phyloP scores from a whole-genome alignment of 352 stramenopile genomes.

The Nothophytophthora sp. region DNA sequence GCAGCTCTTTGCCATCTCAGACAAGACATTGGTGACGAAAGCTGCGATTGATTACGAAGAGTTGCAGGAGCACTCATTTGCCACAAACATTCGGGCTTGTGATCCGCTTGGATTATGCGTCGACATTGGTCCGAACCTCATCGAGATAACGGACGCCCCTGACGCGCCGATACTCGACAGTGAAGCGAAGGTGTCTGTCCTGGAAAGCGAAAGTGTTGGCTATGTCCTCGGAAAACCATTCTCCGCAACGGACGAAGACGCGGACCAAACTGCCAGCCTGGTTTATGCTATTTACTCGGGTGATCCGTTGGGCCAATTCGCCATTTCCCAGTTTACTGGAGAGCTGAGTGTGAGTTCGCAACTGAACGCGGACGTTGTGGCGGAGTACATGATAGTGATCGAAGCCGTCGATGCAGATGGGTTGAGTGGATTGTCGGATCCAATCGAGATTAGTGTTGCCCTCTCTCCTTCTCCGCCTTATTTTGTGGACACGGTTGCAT shows the following conservation, averaged over 20 bases:
- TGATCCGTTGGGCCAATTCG: conserved; percentile 44
- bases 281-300: conserved; percentile 49
- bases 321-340: conserved; percentile 34
- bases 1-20: conserved; percentile 16
- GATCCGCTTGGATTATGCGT: conserved; percentile 40
- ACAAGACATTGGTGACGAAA: conserved; percentile 17
- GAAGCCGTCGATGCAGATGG: conserved; percentile 46
- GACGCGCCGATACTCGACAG: conserved; percentile 38
- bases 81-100: conserved; percentile 30
- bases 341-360: conserved; percentile 28
- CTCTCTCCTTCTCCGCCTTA: conserved; percentile 45
- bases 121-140: conserved; percentile 36
- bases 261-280: conserved; percentile 34
- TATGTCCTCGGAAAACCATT: conserved; percentile 22
- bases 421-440: conserved; percentile 32
- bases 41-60: conserved; percentile 18
- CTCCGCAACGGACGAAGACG: conserved; percentile 48
- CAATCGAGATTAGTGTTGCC: conserved; percentile 38
- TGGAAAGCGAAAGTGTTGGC: conserved; percentile 11
- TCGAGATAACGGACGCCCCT: conserved; percentile 42
- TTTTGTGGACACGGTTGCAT: conserved; percentile 38
- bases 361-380: conserved; percentile 39
- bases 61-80: conserved; percentile 21
- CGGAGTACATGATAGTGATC: conserved; percentile 38
- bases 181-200: conserved; percentile 10